Conservation (phyloP, 1,139 yeast genomes). For the Sugiyamaella japonica region DNA sequence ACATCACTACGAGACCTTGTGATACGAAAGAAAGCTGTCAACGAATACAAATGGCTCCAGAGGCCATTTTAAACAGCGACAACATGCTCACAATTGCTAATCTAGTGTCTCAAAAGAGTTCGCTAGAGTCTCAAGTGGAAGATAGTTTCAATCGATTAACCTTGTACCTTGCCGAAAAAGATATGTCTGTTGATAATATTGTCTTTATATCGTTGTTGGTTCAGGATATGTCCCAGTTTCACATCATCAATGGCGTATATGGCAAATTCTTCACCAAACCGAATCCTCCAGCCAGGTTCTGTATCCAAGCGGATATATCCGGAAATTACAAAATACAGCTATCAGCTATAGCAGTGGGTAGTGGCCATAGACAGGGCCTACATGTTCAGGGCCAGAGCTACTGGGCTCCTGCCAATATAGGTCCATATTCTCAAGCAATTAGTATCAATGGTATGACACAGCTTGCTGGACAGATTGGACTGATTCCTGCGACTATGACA, state of each 20-base stretch:
- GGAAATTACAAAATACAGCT: constrained; percentile 48
- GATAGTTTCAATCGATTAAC: constrained; percentile 23
- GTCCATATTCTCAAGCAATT: constrained; percentile 91
- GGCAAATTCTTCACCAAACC: constrained; percentile 53
- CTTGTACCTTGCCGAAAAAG: constrained; percentile 8
- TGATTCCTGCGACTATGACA: constrained; percentile 69
- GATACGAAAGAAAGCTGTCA: no score
- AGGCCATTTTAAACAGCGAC: not conserved
- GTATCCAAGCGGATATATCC: constrained; percentile 63
- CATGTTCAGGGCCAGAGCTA: constrained; percentile 90
- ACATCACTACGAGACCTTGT: not conserved
- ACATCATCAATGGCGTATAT: constrained; percentile 60
- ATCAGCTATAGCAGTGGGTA: constrained; percentile 51
- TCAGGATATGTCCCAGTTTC: constrained; percentile 61
- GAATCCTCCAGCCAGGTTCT: constrained; percentile 85
- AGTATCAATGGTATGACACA: constrained; percentile 54
- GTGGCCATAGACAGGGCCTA: constrained; percentile 50
- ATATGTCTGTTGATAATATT: constrained; percentile 21
- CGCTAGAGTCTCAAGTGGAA: constrained; percentile 25
- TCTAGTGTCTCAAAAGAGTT: not conserved
- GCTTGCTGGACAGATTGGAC: constrained; percentile 91
- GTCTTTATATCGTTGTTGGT: constrained; percentile 47
- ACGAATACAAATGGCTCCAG: not conserved
- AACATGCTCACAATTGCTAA: not conserved
- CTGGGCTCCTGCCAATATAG: constrained; percentile 98